Conservation (phyloP, 2,329 filamentous ascomycete species). For the Cladophialophora immunda region DNA sequence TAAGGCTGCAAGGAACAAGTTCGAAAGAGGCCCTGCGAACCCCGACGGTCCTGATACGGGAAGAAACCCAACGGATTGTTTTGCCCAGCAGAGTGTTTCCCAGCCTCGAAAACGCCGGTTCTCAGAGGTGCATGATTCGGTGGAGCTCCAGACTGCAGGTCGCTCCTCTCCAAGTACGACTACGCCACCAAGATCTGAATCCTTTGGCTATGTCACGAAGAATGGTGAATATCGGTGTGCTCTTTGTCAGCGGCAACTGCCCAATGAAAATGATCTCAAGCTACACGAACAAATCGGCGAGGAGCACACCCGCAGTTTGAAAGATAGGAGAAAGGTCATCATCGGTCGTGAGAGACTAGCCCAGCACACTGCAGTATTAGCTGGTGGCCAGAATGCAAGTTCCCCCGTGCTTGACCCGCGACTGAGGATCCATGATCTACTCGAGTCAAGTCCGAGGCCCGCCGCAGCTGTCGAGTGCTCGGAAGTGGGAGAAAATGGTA, state of each 20-base stretch:
- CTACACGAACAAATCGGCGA: constrained; percentile 28
- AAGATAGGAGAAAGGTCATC: constrained; percentile 18
- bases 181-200: constrained; percentile 4
- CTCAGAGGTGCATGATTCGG: constrained; percentile 15
- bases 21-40: background rate
- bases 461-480: background rate
- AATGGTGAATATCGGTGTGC: constrained; percentile 32
- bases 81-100: background rate
- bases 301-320: constrained; percentile 26
- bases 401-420: constrained; percentile 9
- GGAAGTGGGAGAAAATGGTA: background rate
- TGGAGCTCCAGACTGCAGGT: background rate
- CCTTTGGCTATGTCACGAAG: constrained; percentile 31
- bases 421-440: constrained; percentile 4
- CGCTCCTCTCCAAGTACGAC: background rate
- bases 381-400: background rate
- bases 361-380: constrained; percentile 16
- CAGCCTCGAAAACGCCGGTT: constrained; percentile 19
- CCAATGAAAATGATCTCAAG: constrained; percentile 26
- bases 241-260: constrained; percentile 31
- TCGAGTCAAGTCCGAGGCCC: background rate
- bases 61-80: background rate
- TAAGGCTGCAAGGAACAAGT: background rate
- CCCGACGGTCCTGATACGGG: background rate
- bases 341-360: constrained; percentile 27